Conservation (phyloP, 2,329 filamentous ascomycete species). For the Colletotrichum chrysophilum region DNA sequence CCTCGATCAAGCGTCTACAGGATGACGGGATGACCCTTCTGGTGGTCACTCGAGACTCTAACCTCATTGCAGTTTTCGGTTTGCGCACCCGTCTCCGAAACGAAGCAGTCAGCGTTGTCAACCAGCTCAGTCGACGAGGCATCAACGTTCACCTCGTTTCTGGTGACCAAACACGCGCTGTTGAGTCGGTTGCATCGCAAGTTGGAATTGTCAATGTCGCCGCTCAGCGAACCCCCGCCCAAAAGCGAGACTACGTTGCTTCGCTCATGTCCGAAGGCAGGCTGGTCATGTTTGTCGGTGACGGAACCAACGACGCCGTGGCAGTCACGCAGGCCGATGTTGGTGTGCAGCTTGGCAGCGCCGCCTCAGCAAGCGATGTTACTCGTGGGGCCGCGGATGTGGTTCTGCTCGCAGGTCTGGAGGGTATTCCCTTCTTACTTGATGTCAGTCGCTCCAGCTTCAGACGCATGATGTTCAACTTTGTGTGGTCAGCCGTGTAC, state of each 20-base stretch:
- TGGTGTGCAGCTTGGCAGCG: slow-evolving; percentile 62
- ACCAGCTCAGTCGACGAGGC: slow-evolving; percentile 47
- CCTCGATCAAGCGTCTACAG: slow-evolving; percentile 24
- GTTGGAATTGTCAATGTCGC: slow-evolving; percentile 42
- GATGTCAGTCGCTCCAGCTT: slow-evolving; percentile 44
- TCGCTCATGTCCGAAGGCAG: slow-evolving; percentile 34
- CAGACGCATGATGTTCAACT: slow-evolving; percentile 62
- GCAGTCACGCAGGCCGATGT: slow-evolving; percentile 65
- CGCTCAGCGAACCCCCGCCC: slow-evolving; percentile 52
- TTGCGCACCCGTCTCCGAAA: slow-evolving; percentile 41
- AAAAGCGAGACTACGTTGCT: slow-evolving; percentile 60
- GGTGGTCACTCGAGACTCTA: slow-evolving; percentile 27
- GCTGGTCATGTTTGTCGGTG: slow-evolving; percentile 62
- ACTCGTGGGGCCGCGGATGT: slow-evolving; percentile 62
- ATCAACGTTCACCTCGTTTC: slow-evolving; percentile 61
- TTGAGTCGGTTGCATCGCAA: slow-evolving; percentile 52
- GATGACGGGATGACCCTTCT: slow-evolving; percentile 30
- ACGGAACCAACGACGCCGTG: slow-evolving; percentile 69
- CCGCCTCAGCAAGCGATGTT: slow-evolving; percentile 51
- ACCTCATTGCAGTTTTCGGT: slow-evolving; percentile 52
- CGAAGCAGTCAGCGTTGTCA: slow-evolving; percentile 49
- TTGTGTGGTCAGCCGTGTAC: slow-evolving; percentile 66
- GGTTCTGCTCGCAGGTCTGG: slow-evolving; percentile 58
- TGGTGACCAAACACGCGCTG: slow-evolving; percentile 57
- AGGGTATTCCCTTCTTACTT: slow-evolving; percentile 56